Conservation (phyloP, 805 yeast genomes). For the Candida maesae region DNA sequence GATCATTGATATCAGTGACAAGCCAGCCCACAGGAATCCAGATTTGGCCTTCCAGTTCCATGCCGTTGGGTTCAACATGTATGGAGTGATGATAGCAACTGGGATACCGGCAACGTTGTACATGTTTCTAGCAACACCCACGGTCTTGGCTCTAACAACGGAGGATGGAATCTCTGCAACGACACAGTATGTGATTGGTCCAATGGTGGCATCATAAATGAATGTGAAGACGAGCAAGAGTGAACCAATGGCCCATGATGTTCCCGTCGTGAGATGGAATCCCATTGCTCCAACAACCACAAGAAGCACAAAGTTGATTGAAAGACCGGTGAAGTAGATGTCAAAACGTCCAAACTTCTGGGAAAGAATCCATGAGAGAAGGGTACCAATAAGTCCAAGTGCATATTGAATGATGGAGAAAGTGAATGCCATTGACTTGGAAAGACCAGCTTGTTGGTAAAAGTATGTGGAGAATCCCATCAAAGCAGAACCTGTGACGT, state of each 20-base stretch:
- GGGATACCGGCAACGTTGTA: conserved; percentile 33
- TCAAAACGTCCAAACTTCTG: conserved; percentile 31
- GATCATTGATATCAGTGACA: conserved; percentile 27
- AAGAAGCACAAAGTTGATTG: conserved; percentile 16
- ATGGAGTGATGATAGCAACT: conserved; percentile 38
- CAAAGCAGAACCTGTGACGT: conserved; percentile 44
- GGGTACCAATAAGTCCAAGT: conserved; percentile 31
- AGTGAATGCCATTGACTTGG: conserved; percentile 37
- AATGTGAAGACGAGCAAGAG: conserved; percentile 29
- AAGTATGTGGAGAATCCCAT: conserved; percentile 46
- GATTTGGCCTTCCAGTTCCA: conserved; percentile 43
- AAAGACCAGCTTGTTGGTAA: conserved; percentile 46
- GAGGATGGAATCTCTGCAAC: conserved; percentile 40
- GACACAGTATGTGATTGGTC: conserved; percentile 38
- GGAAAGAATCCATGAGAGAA: conserved; percentile 31
- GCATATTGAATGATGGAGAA: conserved; percentile 35
- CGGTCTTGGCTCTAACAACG: conserved; percentile 37
- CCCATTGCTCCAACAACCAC: conserved; percentile 29
- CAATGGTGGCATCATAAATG: conserved; percentile 36
- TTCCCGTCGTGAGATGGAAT: conserved; percentile 6
- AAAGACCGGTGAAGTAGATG: conserved; percentile 27
- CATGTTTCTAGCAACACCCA: conserved; percentile 31
- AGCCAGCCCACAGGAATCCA: conserved; percentile 43
- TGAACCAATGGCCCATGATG: conserved; percentile 30
- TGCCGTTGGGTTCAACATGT: conserved; percentile 42